phyloP scores from a whole-genome alignment of 2,329 filamentous ascomycete species.

The Pyrenophora graminea region DNA sequence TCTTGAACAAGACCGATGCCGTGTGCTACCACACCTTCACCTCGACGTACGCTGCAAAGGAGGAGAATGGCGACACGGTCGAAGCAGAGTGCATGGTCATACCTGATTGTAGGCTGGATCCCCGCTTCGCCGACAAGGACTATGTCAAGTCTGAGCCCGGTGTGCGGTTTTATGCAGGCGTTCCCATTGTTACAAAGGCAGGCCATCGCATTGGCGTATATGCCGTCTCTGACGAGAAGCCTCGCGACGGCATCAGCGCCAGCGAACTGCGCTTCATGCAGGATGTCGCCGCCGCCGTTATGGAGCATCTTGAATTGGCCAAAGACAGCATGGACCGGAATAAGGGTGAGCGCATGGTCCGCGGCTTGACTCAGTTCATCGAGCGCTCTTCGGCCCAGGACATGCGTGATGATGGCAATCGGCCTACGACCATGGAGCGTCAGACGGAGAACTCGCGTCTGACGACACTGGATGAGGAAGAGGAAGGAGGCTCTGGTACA shows the following conservation, averaged over 20 bases:
- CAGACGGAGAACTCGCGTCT: slow-evolving; percentile 44
- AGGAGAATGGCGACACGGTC: slow-evolving; percentile 22
- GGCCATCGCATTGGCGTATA: slow-evolving; percentile 40
- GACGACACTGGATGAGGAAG: slow-evolving; percentile 30
- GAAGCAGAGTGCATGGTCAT: slow-evolving; percentile 32
- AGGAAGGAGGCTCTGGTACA: slow-evolving; percentile 16
- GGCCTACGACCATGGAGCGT: slow-evolving; percentile 35
- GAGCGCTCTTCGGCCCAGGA: slow-evolving; percentile 36
- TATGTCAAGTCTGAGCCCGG: slow-evolving; percentile 35
- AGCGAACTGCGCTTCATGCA: slow-evolving; percentile 37
- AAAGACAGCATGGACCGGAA: slow-evolving; percentile 32
- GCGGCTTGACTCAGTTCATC: slow-evolving; percentile 42
- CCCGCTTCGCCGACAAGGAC: slow-evolving; percentile 28
- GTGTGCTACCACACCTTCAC: slow-evolving; percentile 37
- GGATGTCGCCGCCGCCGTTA: slow-evolving; percentile 37
- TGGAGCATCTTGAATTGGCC: slow-evolving; percentile 39
- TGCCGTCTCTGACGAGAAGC: slow-evolving; percentile 38
- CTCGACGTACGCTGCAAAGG: slow-evolving; percentile 29
- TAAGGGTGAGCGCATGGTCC: slow-evolving; percentile 39
- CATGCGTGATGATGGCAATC: slow-evolving; percentile 19
- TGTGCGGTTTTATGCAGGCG: slow-evolving; percentile 41
- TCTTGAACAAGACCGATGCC: slow-evolving; percentile 35
- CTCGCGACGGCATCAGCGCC: slow-evolving; percentile 29
- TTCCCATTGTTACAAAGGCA: slow-evolving; percentile 36
- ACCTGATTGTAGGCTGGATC: slow-evolving; percentile 31